phyloP scores from a whole-genome alignment of 116 monocot genomes.

The Phalaenopsis hybrid region DNA sequence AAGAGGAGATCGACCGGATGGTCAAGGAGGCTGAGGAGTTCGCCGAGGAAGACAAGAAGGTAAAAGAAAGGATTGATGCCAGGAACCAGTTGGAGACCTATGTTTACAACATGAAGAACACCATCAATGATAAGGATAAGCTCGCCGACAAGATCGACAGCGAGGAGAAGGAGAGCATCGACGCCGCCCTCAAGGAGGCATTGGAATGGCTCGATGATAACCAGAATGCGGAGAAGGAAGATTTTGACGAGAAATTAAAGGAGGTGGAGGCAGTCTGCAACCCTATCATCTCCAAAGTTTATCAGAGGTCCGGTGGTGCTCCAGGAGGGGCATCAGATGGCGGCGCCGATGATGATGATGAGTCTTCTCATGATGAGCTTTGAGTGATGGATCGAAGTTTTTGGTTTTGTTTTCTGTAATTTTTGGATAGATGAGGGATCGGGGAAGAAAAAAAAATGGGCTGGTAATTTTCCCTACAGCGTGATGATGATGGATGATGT shows the following conservation, averaged over 20 bases:
- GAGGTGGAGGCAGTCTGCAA: slow-evolving; percentile 67
- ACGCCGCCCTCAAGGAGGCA: slow-evolving; percentile 41
- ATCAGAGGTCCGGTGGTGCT: slow-evolving; percentile 47
- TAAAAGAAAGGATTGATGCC: slow-evolving; percentile 68
- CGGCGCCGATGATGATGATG: slow-evolving; percentile 40
- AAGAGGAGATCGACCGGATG: slow-evolving; percentile 78
- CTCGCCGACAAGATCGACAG: slow-evolving; percentile 57
- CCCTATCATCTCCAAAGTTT: slow-evolving; percentile 48
- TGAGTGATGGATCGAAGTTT: neutral
- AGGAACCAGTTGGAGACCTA: slow-evolving; percentile 63
- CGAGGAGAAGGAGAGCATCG: slow-evolving; percentile 66
- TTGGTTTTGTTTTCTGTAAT: neutral
- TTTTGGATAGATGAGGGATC: slow-evolving; percentile 7
- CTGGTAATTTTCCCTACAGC: too few relatives aligned
- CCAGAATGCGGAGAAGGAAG: slow-evolving; percentile 53
- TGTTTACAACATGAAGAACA: slow-evolving; percentile 77
- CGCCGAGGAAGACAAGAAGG: slow-evolving; percentile 66
- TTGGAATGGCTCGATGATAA: slow-evolving; percentile 65
- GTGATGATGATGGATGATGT: too few relatives aligned
- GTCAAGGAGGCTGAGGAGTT: slow-evolving; percentile 70
- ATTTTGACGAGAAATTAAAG: slow-evolving; percentile 63
- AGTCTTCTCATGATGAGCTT: slow-evolving; percentile 35
- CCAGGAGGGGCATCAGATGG: slow-evolving; percentile 13
- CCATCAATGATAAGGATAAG: slow-evolving; percentile 61
- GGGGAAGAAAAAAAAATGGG: slow-evolving; percentile 5